Conservation (phyloP, 2,329 filamentous ascomycete species). For the Exophiala dermatitidis region DNA sequence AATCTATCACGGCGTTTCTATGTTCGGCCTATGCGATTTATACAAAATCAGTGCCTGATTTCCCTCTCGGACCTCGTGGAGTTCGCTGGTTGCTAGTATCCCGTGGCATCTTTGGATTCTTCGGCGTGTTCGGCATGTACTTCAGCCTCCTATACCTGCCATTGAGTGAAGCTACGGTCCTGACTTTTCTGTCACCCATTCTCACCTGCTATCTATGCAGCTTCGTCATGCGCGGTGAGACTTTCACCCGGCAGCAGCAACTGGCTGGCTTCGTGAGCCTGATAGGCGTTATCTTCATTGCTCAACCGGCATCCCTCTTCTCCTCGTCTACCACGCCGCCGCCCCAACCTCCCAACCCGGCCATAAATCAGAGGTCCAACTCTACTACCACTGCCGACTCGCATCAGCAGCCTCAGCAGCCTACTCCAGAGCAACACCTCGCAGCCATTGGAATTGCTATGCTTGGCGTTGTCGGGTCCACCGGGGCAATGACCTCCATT, state of each 20-base stretch:
- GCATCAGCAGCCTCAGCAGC: constrained; percentile 25
- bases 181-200: constrained; percentile 77
- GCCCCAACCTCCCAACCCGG: constrained; percentile 25
- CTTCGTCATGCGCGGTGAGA: constrained; percentile 61
- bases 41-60: constrained; percentile 54
- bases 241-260: constrained; percentile 70
- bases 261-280: constrained; percentile 69
- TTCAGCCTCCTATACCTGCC: constrained; percentile 70
- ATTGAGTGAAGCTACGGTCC: constrained; percentile 78
- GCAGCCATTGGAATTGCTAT: constrained; percentile 64
- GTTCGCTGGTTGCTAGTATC: constrained; percentile 61
- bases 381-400: constrained; percentile 16
- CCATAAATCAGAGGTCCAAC: constrained; percentile 29
- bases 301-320: constrained; percentile 59
- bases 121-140: constrained; percentile 74
- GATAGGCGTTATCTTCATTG: constrained; percentile 74
- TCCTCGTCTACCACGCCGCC: constrained; percentile 27
- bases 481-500: constrained; percentile 68
- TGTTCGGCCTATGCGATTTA: constrained; percentile 69
- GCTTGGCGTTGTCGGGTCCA: constrained; percentile 68
- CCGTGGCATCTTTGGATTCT: constrained; percentile 64
- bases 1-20: constrained; percentile 63
- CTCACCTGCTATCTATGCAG: constrained; percentile 75
- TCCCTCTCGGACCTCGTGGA: constrained; percentile 60
- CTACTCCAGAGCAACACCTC: constrained; percentile 58